phyloP scores from a whole-genome alignment of 139 green algal species.

The Volvox africanus region DNA sequence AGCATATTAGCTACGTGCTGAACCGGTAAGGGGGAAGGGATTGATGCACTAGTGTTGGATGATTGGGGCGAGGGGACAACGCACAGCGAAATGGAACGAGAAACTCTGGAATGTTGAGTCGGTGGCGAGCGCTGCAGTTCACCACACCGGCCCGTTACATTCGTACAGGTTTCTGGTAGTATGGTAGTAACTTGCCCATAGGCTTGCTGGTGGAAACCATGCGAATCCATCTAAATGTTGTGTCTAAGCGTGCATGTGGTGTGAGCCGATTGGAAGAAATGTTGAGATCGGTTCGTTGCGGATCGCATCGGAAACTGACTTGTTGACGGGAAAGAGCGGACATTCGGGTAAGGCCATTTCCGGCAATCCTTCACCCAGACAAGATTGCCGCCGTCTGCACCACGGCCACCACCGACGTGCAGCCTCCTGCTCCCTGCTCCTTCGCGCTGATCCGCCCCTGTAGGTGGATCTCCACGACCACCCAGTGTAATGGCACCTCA shows the following conservation, averaged over 20 bases:
- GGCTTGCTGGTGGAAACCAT: no score
- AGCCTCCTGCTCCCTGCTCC: background rate
- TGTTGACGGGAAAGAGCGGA: background rate
- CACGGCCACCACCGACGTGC: no score
- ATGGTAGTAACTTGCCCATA: no score
- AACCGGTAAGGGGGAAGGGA: background rate
- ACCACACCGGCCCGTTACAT: no score
- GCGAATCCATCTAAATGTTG: no score
- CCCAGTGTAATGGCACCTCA: background rate
- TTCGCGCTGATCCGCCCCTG: background rate
- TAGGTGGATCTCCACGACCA: background rate
- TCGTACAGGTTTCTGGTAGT: no score
- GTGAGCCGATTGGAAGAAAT: background rate
- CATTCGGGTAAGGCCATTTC: background rate
- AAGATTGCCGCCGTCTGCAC: no score
- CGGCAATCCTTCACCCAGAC: no score
- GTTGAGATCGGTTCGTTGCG: background rate
- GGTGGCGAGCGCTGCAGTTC: no score
- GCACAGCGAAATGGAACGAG: no score
- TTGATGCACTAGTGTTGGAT: background rate
- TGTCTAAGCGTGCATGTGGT: no score
- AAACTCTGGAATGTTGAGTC: no score
- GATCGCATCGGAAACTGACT: background rate
- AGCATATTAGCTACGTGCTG: conserved; percentile 2
- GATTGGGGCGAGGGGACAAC: background rate